These are phyloP conservation scores for Neofusicoccum sp. DNA, from an alignment of 2,329 filamentous ascomycete genomes.

Conservation along the genomic window DNA sequence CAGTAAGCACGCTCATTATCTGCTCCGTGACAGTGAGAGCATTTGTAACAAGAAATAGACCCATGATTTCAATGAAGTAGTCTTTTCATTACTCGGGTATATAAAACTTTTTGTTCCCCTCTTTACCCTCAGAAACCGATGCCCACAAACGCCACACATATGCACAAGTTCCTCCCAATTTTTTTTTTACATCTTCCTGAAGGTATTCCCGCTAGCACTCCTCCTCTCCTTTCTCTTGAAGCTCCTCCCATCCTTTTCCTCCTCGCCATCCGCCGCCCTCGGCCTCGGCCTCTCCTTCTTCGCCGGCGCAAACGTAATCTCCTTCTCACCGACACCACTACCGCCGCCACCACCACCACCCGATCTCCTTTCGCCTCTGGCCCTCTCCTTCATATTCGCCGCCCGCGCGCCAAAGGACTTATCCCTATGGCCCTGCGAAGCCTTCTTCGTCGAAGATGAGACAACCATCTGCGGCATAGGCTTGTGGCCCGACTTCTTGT, in stretches of 20 bases:
- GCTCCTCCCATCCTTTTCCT: constrained; percentile 24
- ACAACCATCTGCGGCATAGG: constrained; percentile 58
- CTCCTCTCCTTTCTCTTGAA: constrained; percentile 55
- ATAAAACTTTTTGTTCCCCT: constrained; percentile 6
- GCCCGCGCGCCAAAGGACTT: constrained; percentile 62
- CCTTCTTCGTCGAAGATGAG: constrained; percentile 51
- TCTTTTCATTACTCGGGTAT: constrained; percentile 16
- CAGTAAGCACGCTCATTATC: too few relatives aligned
- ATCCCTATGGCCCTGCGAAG: constrained; percentile 48
- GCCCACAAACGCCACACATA: neutral
- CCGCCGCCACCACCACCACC: constrained; percentile 39
- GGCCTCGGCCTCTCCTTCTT: constrained; percentile 46
- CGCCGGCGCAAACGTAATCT: constrained; percentile 73
- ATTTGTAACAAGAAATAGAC: too few relatives aligned
- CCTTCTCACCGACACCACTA: constrained; percentile 55
- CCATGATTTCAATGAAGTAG: neutral
- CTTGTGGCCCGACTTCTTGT: constrained; percentile 59
- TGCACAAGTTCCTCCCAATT: neutral
- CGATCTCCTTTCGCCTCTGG: constrained; percentile 29
- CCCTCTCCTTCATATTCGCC: constrained; percentile 38
- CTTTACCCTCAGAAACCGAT: neutral
- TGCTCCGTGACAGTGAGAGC: too few relatives aligned
- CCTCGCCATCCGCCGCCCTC: constrained; percentile 34
- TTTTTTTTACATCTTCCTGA: constrained; percentile 63
- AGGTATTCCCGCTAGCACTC: constrained; percentile 76